phyloP scores from a whole-genome alignment of 2,329 filamentous ascomycete genomes.

The Cladosporium sp. region DNA sequence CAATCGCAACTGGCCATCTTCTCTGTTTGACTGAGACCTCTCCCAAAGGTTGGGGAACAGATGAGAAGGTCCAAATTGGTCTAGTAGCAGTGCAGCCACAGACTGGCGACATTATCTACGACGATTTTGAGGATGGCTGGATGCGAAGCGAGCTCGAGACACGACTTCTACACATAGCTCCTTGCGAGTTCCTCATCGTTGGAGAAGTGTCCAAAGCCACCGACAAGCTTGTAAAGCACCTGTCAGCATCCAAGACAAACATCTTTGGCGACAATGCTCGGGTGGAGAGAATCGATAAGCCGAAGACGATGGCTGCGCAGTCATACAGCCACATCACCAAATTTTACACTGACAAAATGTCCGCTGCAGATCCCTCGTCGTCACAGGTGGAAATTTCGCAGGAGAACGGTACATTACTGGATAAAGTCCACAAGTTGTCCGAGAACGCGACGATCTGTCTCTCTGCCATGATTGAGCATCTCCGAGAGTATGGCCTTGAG shows the following conservation, averaged over 20 bases:
- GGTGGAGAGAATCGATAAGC: conserved; percentile 74
- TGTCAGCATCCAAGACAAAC: conserved; percentile 84
- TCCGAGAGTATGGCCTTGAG: conserved; percentile 88
- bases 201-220: conserved; percentile 87
- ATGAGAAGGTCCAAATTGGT: conserved; percentile 90
- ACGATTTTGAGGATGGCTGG: conserved; percentile 94
- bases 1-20: conserved; percentile 75
- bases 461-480: conserved; percentile 92
- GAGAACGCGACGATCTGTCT: conserved; percentile 88
- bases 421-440: conserved; percentile 81
- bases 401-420: conserved; percentile 63
- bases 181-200: conserved; percentile 91
- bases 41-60: conserved; percentile 76
- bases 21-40: conserved; percentile 87
- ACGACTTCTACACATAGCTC: conserved; percentile 88
- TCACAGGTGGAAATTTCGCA: conserved; percentile 47
- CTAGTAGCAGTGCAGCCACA: conserved; percentile 92
- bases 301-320: conserved; percentile 79
- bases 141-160: conserved; percentile 97
- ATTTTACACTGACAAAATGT: conserved; percentile 85
- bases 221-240: conserved; percentile 85
- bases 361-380: conserved; percentile 48
- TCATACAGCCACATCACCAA: conserved; percentile 85
- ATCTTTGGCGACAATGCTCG: conserved; percentile 89
- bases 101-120: conserved; percentile 93